A percentile compares a stretch with the other conserved stretches of the same genome.
Evolutionary conservation across 1,139 yeast species (phyloP).

Genomic region (Candida neerlandica): DNA sequence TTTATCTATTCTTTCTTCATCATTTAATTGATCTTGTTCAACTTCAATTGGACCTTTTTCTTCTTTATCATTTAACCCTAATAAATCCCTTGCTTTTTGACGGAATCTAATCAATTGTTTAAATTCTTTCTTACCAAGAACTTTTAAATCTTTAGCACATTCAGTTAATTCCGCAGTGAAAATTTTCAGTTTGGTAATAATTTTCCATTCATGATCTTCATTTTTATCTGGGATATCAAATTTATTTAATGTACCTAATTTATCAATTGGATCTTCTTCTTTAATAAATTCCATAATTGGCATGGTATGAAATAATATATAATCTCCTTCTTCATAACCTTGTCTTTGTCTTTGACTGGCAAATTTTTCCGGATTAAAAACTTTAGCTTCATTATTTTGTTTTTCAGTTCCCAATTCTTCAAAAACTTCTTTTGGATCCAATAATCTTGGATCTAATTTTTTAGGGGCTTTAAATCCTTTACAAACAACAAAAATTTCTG

Average conservation of each 20-base stretch:
- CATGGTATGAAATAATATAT: conserved; percentile 71
- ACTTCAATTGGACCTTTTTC: conserved; percentile 56
- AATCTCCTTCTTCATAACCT: conserved; percentile 96
- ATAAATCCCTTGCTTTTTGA: conserved; percentile 75
- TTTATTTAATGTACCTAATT: conserved; percentile 71
- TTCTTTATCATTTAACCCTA: conserved; percentile 65
- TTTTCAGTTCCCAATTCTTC: conserved; percentile 84
- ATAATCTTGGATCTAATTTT: conserved; percentile 85
- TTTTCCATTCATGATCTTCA: conserved; percentile 71
- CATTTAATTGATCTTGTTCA: conserved; percentile 67
- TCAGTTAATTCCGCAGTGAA: conserved; percentile 78
- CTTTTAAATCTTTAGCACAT: conserved; percentile 89
- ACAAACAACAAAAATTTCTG: conserved; percentile 97
- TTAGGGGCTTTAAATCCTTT: conserved; percentile 95
- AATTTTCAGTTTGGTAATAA: conserved; percentile 67
- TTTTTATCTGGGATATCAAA: conserved; percentile 49
- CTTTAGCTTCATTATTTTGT: conserved; percentile 85
- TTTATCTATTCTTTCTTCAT: conserved; percentile 86
- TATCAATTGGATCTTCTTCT: conserved; percentile 80
- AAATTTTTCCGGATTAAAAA: conserved; percentile 91
- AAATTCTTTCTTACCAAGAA: conserved; percentile 91
- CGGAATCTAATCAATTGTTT: conserved; percentile 84
- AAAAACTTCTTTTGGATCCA: conserved; percentile 91
- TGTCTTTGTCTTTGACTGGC: conserved; percentile 73
- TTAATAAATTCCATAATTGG: conserved; percentile 77